Conservation (phyloP, 2,329 filamentous ascomycete genomes). For the Diplodia corticola region DNA sequence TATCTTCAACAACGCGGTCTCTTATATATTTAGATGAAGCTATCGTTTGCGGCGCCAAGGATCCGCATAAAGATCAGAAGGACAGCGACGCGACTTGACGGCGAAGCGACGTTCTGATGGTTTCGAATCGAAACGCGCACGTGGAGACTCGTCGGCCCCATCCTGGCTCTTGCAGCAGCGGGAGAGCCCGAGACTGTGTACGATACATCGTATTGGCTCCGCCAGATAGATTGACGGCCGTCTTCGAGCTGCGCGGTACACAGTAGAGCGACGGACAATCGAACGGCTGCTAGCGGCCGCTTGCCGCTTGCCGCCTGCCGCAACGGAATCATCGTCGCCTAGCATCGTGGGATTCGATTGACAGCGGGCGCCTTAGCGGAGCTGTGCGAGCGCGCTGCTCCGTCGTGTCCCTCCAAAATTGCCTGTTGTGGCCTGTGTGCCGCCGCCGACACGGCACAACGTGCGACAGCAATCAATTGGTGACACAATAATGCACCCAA, state of each 20-base stretch:
- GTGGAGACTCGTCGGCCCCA: constrained; percentile 8
- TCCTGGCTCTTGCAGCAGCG: background rate
- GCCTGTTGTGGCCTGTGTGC: background rate
- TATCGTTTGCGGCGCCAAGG: background rate
- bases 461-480: background rate
- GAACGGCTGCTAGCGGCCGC: background rate
- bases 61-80: background rate
- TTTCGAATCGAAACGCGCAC: background rate
- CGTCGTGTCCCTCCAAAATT: background rate
- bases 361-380: background rate
- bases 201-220: background rate
- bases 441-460: background rate
- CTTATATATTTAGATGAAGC: too few species aligned
- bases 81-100: background rate
- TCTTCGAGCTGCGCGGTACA: background rate
- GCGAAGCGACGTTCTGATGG: constrained; percentile 1
- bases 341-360: background rate
- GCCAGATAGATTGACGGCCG: constrained; percentile 1
- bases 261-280: background rate
- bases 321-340: background rate
- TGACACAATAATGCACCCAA: background rate
- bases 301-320: background rate
- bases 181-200: background rate
- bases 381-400: background rate
- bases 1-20: too few species aligned